A percentile compares a stretch with the other conserved stretches of the same genome.
These are phyloP conservation scores for Penicillium olsonii DNA, from an alignment of 2,329 filamentous ascomycete species.

Conservation along the genomic window DNA sequence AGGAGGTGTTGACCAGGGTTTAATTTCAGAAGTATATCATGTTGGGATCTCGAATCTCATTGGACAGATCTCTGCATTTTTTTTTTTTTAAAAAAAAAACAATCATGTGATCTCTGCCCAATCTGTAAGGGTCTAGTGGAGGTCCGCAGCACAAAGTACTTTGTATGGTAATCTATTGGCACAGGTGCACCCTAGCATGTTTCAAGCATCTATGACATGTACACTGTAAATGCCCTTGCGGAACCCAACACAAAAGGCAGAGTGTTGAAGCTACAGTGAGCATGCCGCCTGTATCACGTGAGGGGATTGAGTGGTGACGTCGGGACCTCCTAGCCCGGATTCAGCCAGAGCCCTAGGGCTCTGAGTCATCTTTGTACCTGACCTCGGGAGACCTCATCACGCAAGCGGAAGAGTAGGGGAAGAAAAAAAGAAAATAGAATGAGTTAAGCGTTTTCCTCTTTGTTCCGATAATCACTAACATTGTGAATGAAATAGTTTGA, in stretches of 20 bases:
- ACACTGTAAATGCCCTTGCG: background rate
- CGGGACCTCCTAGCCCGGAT: conserved; percentile 20
- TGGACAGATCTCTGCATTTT: background rate
- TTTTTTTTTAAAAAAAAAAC: background rate
- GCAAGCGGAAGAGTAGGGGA: no score
- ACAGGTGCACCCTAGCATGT: background rate
- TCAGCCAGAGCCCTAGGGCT: conserved; percentile 24
- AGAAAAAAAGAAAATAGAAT: no score
- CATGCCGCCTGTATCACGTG: background rate
- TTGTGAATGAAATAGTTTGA: no score
- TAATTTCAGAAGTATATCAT: background rate
- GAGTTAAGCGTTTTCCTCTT: no score
- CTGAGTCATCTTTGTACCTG: conserved; percentile 7
- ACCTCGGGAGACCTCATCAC: background rate
- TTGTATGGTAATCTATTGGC: background rate
- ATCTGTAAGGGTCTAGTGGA: conserved; percentile 22
- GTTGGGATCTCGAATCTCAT: background rate
- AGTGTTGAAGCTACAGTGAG: no score
- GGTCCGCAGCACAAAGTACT: background rate
- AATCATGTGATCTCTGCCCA: conserved; percentile 12
- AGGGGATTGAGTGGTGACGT: conserved; percentile 19
- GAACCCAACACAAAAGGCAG: background rate
- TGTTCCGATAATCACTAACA: no score
- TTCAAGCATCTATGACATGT: background rate
- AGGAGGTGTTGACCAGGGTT: no score